phyloP scores from a whole-genome alignment of 106 monocot genomes.

The Chionographis japonica region DNA sequence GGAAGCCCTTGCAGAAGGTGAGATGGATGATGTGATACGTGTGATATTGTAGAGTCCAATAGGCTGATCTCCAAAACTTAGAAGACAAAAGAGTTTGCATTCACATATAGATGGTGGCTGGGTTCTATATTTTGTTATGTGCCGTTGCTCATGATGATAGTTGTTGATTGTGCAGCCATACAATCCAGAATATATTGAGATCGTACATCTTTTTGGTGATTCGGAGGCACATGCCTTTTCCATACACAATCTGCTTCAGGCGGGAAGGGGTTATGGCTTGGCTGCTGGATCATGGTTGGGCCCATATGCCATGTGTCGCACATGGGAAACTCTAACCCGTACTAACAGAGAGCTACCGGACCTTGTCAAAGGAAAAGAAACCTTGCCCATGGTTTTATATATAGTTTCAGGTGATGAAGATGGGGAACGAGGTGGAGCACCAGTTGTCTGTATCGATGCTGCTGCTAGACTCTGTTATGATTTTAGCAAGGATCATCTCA shows the following conservation, averaged over 20 bases:
- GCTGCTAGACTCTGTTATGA: conserved; percentile 58
- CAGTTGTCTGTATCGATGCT: conserved; percentile 67
- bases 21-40: conserved; percentile 13
- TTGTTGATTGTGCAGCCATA: conserved; percentile 75
- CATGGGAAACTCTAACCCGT: conserved; percentile 78
- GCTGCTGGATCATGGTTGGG: conserved; percentile 93
- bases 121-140: conserved; percentile 27
- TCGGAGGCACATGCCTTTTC: conserved; percentile 57
- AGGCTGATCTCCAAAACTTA: not conserved
- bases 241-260: conserved; percentile 84
- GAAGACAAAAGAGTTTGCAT: not conserved
- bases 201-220: conserved; percentile 88
- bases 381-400: conserved; percentile 80
- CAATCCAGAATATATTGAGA: conserved; percentile 58
- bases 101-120: conserved; percentile 11
- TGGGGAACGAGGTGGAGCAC: conserved; percentile 95
- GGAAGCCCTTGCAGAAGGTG: conserved; percentile 72
- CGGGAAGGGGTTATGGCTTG: conserved; percentile 84
- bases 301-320: conserved; percentile 97
- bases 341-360: conserved; percentile 25
- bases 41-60: not conserved
- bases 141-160: conserved; percentile 31
- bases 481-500: conserved; percentile 34
- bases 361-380: conserved; percentile 10
- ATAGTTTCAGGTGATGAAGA: conserved; percentile 95